Conservation (phyloP, 2,329 filamentous ascomycete species). For the Alternaria longipes region DNA sequence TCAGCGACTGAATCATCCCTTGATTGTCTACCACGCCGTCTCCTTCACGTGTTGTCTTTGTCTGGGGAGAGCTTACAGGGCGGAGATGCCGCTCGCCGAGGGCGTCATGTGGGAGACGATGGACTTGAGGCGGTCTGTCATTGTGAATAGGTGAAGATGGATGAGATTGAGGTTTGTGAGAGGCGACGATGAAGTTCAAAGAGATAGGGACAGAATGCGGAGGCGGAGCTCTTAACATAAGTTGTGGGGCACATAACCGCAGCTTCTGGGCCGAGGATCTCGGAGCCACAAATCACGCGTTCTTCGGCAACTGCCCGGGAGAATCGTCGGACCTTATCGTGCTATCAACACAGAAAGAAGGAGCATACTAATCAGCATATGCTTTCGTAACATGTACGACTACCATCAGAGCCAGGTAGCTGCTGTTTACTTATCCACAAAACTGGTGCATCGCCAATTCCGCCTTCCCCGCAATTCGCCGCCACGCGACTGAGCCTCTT, state of each 20-base stretch:
- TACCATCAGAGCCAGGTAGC: not conserved
- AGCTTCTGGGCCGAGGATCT: conserved; percentile 20
- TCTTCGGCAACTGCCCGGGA: conserved; percentile 14
- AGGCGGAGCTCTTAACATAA: conserved; percentile 27
- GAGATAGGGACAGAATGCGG: conserved; percentile 20
- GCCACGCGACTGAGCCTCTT: not conserved
- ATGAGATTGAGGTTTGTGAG: conserved; percentile 6
- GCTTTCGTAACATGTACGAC: not conserved
- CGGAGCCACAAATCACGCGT: conserved; percentile 17
- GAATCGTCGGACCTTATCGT: conserved; percentile 5
- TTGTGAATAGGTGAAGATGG: conserved; percentile 22
- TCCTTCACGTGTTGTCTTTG: not conserved
- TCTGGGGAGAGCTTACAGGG: conserved; percentile 71
- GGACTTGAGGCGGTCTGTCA: conserved; percentile 81
- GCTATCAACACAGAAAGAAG: not conserved
- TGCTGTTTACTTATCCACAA: not conserved
- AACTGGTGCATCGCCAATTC: not conserved
- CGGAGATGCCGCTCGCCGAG: conserved; percentile 72
- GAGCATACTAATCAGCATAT: not conserved
- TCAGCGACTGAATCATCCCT: conserved; percentile 12
- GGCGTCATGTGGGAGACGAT: conserved; percentile 88
- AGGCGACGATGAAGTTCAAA: not conserved
- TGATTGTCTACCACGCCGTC: not conserved
- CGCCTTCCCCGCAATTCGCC: conserved; percentile 13
- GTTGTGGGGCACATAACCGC: conserved; percentile 22